Evolutionary conservation across 2,329 filamentous ascomycete species (phyloP).

Genomic region (Stachybotrys elegans): DNA sequence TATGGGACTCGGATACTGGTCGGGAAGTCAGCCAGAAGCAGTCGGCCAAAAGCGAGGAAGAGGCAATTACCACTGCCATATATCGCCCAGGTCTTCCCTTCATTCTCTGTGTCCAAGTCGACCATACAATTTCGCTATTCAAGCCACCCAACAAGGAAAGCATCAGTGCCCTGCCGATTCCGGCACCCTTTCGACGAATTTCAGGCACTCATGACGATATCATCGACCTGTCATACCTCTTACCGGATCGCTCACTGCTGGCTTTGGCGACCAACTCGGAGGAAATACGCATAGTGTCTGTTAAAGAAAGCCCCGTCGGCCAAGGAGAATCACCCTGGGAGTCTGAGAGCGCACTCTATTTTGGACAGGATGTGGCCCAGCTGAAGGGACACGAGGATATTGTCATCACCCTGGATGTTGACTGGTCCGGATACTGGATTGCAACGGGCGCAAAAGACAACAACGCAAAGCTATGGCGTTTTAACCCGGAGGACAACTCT

Average conservation of each 20-base stretch:
- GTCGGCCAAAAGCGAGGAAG: constrained; percentile 50
- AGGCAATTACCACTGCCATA: constrained; percentile 68
- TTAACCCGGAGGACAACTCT: constrained; percentile 70
- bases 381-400: constrained; percentile 93
- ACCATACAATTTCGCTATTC: constrained; percentile 82
- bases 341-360: constrained; percentile 50
- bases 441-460: constrained; percentile 97
- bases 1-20: constrained; percentile 77
- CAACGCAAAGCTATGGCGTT: constrained; percentile 81
- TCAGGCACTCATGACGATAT: constrained; percentile 97
- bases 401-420: constrained; percentile 87
- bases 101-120: constrained; percentile 77
- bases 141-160: constrained; percentile 36
- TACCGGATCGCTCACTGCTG: constrained; percentile 73
- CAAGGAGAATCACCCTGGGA: constrained; percentile 15
- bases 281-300: constrained; percentile 81
- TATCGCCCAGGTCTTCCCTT: constrained; percentile 61
- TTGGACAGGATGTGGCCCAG: constrained; percentile 82
- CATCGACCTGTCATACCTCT: constrained; percentile 85
- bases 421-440: constrained; percentile 97
- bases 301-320: constrained; percentile 36
- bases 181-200: constrained; percentile 65
- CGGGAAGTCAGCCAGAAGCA: constrained; percentile 77
- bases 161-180: constrained; percentile 28
- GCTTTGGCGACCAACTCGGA: constrained; percentile 94